These are phyloP conservation scores for Candida easanensis DNA, from an alignment of 805 yeast species.

Conservation along the genomic window DNA sequence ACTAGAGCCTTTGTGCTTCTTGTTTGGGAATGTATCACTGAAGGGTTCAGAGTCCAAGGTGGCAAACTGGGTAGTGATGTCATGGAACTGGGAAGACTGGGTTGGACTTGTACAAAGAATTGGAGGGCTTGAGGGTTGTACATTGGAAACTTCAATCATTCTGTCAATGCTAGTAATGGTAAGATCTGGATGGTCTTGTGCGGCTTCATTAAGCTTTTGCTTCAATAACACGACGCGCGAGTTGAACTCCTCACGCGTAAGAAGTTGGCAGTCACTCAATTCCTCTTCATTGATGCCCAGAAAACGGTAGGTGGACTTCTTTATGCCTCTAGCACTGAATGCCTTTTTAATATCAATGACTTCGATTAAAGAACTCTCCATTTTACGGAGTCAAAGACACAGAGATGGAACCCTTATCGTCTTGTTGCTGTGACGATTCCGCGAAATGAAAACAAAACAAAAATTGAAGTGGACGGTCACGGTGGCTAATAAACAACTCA, in stretches of 20 bases:
- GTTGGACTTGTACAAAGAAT: neutral
- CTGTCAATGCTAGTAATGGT: too few relatives aligned
- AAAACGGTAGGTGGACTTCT: conserved; percentile 1
- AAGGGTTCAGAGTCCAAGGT: conserved; percentile 3
- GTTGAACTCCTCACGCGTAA: conserved; percentile 7
- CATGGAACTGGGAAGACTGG: conserved; percentile 14
- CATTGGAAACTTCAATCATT: too few relatives aligned
- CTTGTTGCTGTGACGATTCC: neutral
- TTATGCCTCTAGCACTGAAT: conserved; percentile 6
- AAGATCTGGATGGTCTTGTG: too few relatives aligned
- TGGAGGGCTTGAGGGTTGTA: too few relatives aligned
- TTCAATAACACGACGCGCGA: conserved; percentile 6
- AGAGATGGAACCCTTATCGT: neutral
- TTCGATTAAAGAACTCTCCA: neutral
- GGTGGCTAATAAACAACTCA: neutral
- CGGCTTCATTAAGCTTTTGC: neutral
- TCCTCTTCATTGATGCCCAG: conserved; percentile 10
- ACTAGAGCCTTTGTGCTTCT: conserved; percentile 8
- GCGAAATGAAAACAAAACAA: conserved; percentile 1
- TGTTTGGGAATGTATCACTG: conserved; percentile 6
- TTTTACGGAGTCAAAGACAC: neutral
- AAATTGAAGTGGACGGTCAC: conserved; percentile 1
- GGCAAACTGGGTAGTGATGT: conserved; percentile 3
- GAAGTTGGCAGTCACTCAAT: conserved; percentile 1
- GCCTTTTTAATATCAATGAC: conserved; percentile 12